Evolutionary conservation across 1,139 yeast genomes (phyloP).

Genomic region (Lipomyces yarrowii): DNA sequence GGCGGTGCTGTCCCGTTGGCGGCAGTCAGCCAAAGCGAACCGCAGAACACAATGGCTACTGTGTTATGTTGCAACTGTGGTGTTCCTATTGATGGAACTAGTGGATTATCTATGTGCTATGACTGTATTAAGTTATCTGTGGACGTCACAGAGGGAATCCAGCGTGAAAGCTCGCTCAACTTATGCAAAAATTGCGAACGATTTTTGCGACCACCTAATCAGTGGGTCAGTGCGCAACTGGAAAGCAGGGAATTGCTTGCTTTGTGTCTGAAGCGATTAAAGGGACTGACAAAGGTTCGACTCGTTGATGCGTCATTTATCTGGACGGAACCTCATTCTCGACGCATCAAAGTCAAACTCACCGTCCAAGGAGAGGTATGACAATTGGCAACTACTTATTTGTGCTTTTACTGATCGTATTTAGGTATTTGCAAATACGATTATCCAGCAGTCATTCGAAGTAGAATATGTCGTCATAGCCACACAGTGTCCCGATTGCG

Average conservation of each 20-base stretch:
- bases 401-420: not conserved
- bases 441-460: conserved; percentile 92
- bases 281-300: conserved; percentile 85
- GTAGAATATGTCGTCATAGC: conserved; percentile 93
- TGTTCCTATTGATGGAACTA: conserved; percentile 94
- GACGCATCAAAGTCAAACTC: conserved; percentile 85
- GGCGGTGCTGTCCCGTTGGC: conserved; percentile 27
- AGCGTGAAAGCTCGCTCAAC: conserved; percentile 88
- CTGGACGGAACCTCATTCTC: conserved; percentile 99
- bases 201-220: conserved; percentile 89
- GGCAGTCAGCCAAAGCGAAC: conserved; percentile 1
- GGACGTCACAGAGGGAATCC: conserved; percentile 93
- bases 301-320: conserved; percentile 91
- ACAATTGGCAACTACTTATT: conserved; percentile 46
- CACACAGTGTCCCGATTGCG: conserved; percentile 99
- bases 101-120: conserved; percentile 93
- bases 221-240: conserved; percentile 88
- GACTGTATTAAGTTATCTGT: conserved; percentile 94
- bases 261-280: conserved; percentile 80
- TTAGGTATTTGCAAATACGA: conserved; percentile 68
- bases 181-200: conserved; percentile 98
- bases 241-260: conserved; percentile 94
- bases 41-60: conserved; percentile 46
- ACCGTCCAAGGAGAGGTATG: conserved; percentile 86
- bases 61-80: conserved; percentile 98